These are phyloP conservation scores for Leishmania turanica DNA, from an alignment of 208 protist genomes.

Conservation along the genomic window DNA sequence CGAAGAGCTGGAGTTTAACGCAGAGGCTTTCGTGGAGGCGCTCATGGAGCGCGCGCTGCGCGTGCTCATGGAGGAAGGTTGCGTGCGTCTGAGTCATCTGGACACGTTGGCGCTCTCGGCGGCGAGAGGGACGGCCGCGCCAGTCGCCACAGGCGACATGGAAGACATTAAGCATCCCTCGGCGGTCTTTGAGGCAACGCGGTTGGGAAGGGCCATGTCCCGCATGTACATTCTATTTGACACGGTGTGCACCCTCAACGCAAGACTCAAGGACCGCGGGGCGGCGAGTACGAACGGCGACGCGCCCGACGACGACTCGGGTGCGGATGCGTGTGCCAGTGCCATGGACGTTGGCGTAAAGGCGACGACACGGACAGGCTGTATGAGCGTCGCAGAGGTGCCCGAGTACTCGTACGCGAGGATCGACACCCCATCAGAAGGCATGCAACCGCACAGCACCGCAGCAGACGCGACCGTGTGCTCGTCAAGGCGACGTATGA, in stretches of 20 bases:
- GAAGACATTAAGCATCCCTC: background rate
- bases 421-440: background rate
- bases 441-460: no score
- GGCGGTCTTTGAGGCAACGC: constrained; percentile 24
- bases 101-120: background rate
- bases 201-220: constrained; percentile 53
- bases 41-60: constrained; percentile 71
- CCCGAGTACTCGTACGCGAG: background rate
- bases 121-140: background rate
- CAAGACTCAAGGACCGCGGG: constrained; percentile 8
- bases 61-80: constrained; percentile 63
- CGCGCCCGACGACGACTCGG: background rate
- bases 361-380: background rate
- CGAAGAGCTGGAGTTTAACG: constrained; percentile 52
- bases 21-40: constrained; percentile 55
- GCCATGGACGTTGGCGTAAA: background rate
- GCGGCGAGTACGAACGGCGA: background rate
- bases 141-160: background rate
- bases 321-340: background rate
- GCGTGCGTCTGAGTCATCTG: constrained; percentile 27
- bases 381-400: background rate
- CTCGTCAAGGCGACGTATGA: background rate
- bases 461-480: background rate
- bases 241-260: constrained; percentile 73
- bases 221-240: constrained; percentile 85